These are phyloP conservation scores for Termitomyces sp. DNA, from an alignment of 768 basidiomycete species.

Conservation along the genomic window DNA sequence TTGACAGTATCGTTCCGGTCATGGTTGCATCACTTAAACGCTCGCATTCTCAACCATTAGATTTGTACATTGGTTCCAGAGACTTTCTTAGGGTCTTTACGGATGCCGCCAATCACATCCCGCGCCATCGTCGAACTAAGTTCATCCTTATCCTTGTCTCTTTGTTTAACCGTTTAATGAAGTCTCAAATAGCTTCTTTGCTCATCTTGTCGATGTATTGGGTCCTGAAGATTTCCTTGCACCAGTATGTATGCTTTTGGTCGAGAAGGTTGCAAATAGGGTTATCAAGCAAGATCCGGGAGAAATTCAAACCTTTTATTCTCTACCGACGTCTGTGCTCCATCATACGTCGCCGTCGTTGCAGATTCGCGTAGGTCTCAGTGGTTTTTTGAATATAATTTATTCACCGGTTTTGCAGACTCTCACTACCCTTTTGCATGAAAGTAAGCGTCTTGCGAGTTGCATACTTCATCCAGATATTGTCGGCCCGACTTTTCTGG, in stretches of 20 bases:
- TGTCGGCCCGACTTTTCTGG: conserved; percentile 48
- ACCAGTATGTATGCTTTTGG: conserved; percentile 78
- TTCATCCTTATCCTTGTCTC: conserved; percentile 31
- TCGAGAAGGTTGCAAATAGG: conserved; percentile 74
- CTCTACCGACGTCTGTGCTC: conserved; percentile 65
- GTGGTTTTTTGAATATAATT: background rate
- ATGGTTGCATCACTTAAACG: conserved; percentile 79
- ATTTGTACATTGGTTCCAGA: conserved; percentile 65
- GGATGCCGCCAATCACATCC: conserved; percentile 88
- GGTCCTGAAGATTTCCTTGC: conserved; percentile 79
- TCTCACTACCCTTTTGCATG: conserved; percentile 61
- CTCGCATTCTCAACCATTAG: conserved; percentile 48
- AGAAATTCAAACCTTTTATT: conserved; percentile 57
- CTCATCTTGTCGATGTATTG: conserved; percentile 80
- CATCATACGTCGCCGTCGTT: conserved; percentile 47
- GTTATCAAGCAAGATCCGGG: conserved; percentile 58
- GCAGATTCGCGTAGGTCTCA: conserved; percentile 49
- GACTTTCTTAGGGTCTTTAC: conserved; percentile 91
- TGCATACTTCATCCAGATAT: conserved; percentile 37
- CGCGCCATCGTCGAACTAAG: conserved; percentile 89
- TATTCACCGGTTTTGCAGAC: conserved; percentile 36
- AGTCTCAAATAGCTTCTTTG: conserved; percentile 66
- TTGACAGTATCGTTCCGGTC: conserved; percentile 91
- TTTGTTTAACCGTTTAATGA: background rate
- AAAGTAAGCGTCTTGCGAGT: conserved; percentile 56